Evolutionary conservation across 2,329 filamentous ascomycete species (phyloP).

Genomic region (Trichoderma sp.): DNA sequence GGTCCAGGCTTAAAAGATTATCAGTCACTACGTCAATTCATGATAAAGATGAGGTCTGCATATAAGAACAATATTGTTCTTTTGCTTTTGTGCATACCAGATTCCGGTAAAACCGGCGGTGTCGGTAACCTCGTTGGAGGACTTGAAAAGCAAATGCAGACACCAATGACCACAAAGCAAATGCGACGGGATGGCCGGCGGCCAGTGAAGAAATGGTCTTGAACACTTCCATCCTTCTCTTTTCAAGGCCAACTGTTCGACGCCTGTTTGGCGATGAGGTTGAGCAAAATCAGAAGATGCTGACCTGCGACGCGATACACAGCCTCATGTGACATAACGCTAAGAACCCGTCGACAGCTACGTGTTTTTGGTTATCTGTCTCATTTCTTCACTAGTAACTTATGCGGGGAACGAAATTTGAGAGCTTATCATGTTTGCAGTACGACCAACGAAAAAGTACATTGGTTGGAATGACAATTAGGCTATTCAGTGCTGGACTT

Average conservation of each 20-base stretch:
- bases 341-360: background rate
- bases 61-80: background rate
- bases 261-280: background rate
- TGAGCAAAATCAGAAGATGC: background rate
- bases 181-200: background rate
- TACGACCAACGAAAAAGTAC: background rate
- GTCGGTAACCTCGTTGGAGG: conserved; percentile 21
- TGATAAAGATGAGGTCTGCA: background rate
- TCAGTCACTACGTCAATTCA: background rate
- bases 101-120: background rate
- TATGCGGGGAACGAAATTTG: background rate
- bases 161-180: background rate
- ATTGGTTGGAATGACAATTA: background rate
- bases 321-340: background rate
- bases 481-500: background rate
- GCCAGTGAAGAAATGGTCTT: background rate
- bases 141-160: conserved; percentile 4
- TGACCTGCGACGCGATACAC: background rate
- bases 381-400: background rate
- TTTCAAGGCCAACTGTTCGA: background rate
- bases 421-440: background rate
- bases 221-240: background rate
- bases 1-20: conserved; percentile 9
- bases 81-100: background rate
- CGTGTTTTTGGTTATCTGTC: background rate